Conservation (phyloP, 148 eudicot species). For the Talinum fruticosum region DNA sequence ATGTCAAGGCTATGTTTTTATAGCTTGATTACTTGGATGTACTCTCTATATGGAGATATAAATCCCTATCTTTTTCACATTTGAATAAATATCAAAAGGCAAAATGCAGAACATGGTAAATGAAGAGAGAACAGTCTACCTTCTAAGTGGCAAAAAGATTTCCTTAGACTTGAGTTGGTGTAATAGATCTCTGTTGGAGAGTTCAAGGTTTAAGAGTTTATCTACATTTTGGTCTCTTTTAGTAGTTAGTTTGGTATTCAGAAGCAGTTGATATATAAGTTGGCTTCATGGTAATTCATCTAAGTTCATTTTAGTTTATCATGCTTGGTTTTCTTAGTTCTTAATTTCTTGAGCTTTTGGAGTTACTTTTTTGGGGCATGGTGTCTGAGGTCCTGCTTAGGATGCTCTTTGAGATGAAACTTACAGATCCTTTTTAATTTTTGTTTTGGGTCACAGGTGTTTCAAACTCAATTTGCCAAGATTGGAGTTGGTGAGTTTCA, state of each 20-base stretch:
- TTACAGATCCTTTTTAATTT: slow-evolving; percentile 23
- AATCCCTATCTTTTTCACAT: neutral
- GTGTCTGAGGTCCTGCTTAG: neutral
- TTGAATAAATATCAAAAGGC: neutral
- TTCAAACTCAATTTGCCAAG: slow-evolving; percentile 83
- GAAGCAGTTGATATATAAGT: neutral
- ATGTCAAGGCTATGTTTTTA: neutral
- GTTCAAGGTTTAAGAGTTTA: neutral
- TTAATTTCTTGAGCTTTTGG: neutral
- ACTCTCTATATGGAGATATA: neutral
- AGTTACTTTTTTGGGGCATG: neutral
- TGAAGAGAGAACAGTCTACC: neutral
- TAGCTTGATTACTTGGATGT: neutral
- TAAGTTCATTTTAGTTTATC: neutral
- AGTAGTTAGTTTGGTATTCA: neutral
- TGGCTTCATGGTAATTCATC: neutral
- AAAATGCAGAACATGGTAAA: neutral
- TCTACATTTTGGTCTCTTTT: neutral
- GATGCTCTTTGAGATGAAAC: slow-evolving; percentile 5
- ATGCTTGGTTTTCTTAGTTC: neutral
- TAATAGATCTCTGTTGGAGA: neutral
- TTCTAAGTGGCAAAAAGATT: neutral
- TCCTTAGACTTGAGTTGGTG: neutral
- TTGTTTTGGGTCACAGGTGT: slow-evolving; percentile 55
- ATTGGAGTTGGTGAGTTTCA: slow-evolving; percentile 88